Conservation (phyloP, 768 basidiomycete species). For the Boletus insuetus region DNA sequence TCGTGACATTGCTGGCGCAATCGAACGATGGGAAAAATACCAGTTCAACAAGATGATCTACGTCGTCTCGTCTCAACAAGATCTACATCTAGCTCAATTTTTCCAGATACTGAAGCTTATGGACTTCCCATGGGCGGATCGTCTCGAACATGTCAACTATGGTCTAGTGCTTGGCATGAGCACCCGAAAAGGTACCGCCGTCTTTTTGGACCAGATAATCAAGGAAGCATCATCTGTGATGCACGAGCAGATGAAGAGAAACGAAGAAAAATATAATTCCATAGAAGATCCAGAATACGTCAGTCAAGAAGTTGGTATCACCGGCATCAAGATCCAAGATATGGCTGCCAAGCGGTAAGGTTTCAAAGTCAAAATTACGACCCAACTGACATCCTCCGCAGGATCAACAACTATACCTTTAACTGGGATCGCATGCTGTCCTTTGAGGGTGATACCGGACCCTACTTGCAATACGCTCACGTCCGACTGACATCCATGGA, state of each 20-base stretch:
- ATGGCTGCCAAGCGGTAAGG: slow-evolving; percentile 89
- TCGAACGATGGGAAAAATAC: slow-evolving; percentile 90
- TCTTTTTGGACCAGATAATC: slow-evolving; percentile 92
- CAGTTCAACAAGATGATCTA: slow-evolving; percentile 93
- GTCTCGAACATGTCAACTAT: slow-evolving; percentile 86
- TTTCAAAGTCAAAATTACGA: background rate
- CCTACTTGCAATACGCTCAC: slow-evolving; percentile 96
- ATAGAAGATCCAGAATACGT: slow-evolving; percentile 85
- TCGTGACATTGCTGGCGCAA: slow-evolving; percentile 44
- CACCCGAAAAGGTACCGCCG: slow-evolving; percentile 88
- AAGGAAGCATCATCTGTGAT: slow-evolving; percentile 84
- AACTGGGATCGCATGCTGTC: slow-evolving; percentile 93
- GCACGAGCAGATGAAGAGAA: slow-evolving; percentile 96
- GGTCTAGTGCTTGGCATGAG: slow-evolving; percentile 95
- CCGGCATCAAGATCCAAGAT: slow-evolving; percentile 97
- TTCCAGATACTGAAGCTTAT: slow-evolving; percentile 92
- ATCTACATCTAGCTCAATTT: slow-evolving; percentile 85
- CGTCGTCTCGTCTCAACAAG: slow-evolving; percentile 85
- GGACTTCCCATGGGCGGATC: slow-evolving; percentile 83
- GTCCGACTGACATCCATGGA: slow-evolving; percentile 88
- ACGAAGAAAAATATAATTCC: slow-evolving; percentile 87
- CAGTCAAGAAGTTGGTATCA: slow-evolving; percentile 83
- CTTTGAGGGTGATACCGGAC: slow-evolving; percentile 94
- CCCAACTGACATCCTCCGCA: slow-evolving; percentile 26
- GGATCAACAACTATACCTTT: slow-evolving; percentile 95